Conservation (phyloP, 257 asterid genomes). For the Dorcoceras hygrometricum region DNA sequence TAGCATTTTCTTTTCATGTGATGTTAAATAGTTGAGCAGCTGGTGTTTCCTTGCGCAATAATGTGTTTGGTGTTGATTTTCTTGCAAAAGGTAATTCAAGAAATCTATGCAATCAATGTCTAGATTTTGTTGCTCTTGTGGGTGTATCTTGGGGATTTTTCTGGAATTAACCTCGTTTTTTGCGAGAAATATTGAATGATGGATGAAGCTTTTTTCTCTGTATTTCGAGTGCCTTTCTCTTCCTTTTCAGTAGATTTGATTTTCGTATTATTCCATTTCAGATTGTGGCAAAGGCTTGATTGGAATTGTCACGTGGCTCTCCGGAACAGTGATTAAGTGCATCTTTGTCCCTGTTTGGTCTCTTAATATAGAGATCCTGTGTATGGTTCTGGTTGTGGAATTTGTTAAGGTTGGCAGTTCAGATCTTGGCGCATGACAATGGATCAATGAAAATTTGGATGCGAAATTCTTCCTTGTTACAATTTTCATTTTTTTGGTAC, state of each 20-base stretch:
- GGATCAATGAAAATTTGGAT: conserved; percentile 45
- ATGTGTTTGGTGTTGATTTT: conserved; percentile 7
- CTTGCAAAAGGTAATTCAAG: conserved; percentile 4
- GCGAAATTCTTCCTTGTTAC: conserved; percentile 25
- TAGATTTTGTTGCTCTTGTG: background rate
- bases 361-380: conserved; percentile 13
- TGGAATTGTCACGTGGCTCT: conserved; percentile 49
- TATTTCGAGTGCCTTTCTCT: background rate
- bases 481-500: conserved; percentile 48
- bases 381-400: conserved; percentile 18
- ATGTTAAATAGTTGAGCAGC: background rate
- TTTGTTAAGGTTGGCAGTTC: conserved; percentile 16
- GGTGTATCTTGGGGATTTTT: background rate
- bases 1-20: conserved; percentile 3
- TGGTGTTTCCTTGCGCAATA: conserved; percentile 17
- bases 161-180: conserved; percentile 2
- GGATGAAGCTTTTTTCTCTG: background rate
- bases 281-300: conserved; percentile 31
- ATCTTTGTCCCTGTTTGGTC: conserved; percentile 31
- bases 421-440: conserved; percentile 34
- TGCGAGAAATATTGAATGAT: background rate
- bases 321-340: conserved; percentile 33
- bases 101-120: background rate
- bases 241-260: conserved; percentile 11
- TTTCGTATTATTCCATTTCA: conserved; percentile 23